Conservation (phyloP, 805 yeast genomes). For the Candida koratica region DNA sequence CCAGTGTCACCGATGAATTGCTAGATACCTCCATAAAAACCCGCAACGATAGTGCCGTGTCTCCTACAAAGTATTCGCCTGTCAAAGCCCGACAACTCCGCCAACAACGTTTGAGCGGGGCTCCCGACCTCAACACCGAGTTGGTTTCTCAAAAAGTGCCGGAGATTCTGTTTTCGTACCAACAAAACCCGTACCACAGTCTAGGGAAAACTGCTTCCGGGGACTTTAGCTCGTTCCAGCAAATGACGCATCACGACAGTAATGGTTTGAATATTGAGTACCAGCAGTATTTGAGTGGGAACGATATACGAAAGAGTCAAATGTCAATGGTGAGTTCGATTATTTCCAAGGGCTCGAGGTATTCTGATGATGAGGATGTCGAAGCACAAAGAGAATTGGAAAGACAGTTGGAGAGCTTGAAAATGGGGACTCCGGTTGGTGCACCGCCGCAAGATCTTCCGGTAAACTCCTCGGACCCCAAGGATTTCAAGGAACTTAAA, state of each 20-base stretch:
- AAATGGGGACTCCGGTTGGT: conserved; percentile 17
- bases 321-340: conserved; percentile 42
- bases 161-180: conserved; percentile 10
- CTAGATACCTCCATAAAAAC: conserved; percentile 13
- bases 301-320: conserved; percentile 27
- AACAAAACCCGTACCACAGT: conserved; percentile 3
- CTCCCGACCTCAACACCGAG: conserved; percentile 28
- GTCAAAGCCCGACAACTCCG: conserved; percentile 1
- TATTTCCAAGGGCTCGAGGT: conserved; percentile 31
- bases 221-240: conserved; percentile 16
- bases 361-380: conserved; percentile 21
- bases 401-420: conserved; percentile 35
- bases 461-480: background rate
- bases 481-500: background rate
- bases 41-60: background rate
- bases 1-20: conserved; percentile 15
- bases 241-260: conserved; percentile 10
- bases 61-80: conserved; percentile 7
- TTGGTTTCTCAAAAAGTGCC: conserved; percentile 19
- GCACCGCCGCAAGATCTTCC: background rate
- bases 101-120: conserved; percentile 21
- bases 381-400: conserved; percentile 37
- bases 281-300: conserved; percentile 22
- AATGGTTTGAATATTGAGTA: conserved; percentile 23
- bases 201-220: conserved; percentile 12